A percentile compares a stretch with the other conserved stretches of the same genome.
phyloP scores from a whole-genome alignment of 176 grass and related monocot genomes.

The Neostapfia colusana region DNA sequence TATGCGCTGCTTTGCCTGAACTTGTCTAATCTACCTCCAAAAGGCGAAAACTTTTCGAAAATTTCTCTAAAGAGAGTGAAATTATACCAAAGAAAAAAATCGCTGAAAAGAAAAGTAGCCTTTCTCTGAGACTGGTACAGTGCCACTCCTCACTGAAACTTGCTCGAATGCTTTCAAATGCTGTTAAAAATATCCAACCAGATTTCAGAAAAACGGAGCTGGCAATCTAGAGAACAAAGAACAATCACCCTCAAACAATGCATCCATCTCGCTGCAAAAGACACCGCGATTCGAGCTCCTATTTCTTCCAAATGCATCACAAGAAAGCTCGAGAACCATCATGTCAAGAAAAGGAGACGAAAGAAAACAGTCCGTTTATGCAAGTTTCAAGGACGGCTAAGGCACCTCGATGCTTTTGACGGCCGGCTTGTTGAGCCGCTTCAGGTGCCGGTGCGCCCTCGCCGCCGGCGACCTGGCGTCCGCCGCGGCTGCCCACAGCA shows the following conservation, averaged over 20 bases:
- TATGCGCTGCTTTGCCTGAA: constrained; percentile 6
- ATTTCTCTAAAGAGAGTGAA: neutral
- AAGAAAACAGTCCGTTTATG: too few relatives aligned
- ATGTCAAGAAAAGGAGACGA: neutral
- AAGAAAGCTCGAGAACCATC: neutral
- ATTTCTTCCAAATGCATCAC: neutral
- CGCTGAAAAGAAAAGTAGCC: constrained; percentile 21
- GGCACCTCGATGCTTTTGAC: constrained; percentile 59
- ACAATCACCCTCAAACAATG: neutral
- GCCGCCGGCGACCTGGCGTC: constrained; percentile 25
- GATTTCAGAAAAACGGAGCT: neutral
- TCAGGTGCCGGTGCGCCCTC: constrained; percentile 60
- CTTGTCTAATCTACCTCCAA: constrained; percentile 18
- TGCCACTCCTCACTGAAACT: neutral
- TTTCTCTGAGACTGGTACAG: neutral
- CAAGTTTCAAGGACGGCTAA: neutral
- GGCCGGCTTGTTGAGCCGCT: constrained; percentile 61
- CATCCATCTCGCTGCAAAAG: too few relatives aligned
- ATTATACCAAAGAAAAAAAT: neutral
- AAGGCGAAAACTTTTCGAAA: neutral
- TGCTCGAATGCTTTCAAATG: constrained; percentile 3
- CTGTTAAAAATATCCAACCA: neutral
- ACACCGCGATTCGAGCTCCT: too few relatives aligned
- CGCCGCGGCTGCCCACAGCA: constrained; percentile 35
- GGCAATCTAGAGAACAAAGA: neutral